Percentiles rank a stretch among this genome's conserved stretches.
Evolutionary conservation across 1,139 yeast genomes (phyloP).

Genomic region (Protomyces macrosporus): DNA sequence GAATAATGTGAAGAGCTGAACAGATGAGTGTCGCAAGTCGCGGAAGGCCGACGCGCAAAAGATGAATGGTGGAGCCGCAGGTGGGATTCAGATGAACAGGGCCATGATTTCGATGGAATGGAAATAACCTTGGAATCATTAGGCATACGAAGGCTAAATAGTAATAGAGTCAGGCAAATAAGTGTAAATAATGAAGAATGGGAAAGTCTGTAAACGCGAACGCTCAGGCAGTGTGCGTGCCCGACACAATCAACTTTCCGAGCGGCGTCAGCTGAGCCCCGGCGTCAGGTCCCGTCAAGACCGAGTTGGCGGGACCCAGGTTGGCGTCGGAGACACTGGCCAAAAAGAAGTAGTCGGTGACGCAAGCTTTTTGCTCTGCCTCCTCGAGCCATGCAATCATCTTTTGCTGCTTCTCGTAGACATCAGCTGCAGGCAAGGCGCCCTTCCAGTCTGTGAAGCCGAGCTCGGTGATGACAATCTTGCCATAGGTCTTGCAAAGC

Average conservation of each 20-base stretch:
- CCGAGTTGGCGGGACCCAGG: conserved; percentile 8
- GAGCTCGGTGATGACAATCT: conserved; percentile 18
- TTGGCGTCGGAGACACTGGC: conserved; percentile 7
- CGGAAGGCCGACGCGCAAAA: not conserved
- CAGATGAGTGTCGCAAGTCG: not conserved
- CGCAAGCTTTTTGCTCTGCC: not conserved
- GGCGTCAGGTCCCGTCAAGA: not conserved
- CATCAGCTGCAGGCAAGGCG: conserved; percentile 8
- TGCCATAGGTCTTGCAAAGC: conserved; percentile 2
- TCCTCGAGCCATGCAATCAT: conserved; percentile 21
- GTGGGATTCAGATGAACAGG: not conserved
- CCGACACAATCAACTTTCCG: not conserved
- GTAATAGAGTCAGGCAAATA: not conserved
- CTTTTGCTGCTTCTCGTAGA: conserved; percentile 1
- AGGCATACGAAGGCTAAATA: not conserved
- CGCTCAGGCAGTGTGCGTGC: no score
- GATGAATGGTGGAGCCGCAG: not conserved
- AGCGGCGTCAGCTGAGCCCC: conserved; percentile 9
- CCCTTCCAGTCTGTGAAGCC: conserved; percentile 23
- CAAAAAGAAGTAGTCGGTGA: conserved; percentile 13
- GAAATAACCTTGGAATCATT: not conserved
- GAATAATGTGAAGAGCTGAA: no score
- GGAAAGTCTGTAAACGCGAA: no score
- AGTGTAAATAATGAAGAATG: no score
- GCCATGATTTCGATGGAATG: not conserved